Evolutionary conservation across 768 basidiomycete species (phyloP).

Genomic region (Auricularia sp.): DNA sequence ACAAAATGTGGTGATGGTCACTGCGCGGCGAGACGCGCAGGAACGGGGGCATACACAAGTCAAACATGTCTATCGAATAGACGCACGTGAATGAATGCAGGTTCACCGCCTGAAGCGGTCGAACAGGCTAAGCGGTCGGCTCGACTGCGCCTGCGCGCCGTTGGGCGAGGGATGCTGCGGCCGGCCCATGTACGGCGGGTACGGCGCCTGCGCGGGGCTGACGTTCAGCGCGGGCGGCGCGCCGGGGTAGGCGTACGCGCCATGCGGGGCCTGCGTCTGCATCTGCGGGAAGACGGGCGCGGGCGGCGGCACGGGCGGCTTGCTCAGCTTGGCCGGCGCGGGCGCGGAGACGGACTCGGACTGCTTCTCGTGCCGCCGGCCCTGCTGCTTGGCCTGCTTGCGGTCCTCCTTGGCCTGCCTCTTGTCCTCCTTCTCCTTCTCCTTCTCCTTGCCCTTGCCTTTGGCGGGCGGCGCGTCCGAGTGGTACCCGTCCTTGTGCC

Average conservation of each 20-base stretch:
- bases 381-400: not conserved
- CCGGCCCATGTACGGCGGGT: not conserved
- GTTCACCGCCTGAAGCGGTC: not conserved
- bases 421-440: not conserved
- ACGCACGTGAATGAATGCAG: no score
- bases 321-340: conserved; percentile 1
- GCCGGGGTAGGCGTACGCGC: not conserved
- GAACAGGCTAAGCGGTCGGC: not conserved
- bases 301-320: not conserved
- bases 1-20: no score
- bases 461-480: not conserved
- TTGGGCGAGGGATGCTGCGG: not conserved
- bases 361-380: not conserved
- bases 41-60: no score
- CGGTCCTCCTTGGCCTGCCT: not conserved
- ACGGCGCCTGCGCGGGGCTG: not conserved
- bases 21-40: no score
- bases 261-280: not conserved
- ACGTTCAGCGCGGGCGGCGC: not conserved
- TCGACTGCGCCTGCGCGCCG: not conserved
- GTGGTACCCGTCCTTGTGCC: not conserved
- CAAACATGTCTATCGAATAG: no score
- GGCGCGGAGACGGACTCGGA: not conserved
- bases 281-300: not conserved
- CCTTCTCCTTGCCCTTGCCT: not conserved